These are phyloP conservation scores for Spiromastix sp. DNA, from an alignment of 2,329 filamentous ascomycete genomes.

Conservation along the genomic window DNA sequence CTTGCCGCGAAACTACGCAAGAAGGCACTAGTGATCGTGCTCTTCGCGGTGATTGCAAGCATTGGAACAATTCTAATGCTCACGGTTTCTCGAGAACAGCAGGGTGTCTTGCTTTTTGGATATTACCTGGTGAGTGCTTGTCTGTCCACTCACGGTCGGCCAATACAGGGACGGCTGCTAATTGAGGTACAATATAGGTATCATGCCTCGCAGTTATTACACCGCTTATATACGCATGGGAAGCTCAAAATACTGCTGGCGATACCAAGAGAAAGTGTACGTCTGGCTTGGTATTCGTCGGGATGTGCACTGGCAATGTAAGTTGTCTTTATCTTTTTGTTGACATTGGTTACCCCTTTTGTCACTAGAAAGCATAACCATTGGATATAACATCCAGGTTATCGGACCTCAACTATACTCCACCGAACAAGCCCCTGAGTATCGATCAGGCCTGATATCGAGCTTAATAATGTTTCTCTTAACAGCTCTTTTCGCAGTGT, in stretches of 20 bases:
- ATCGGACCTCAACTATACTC: conserved; percentile 27
- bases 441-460: conserved; percentile 23
- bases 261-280: conserved; percentile 29
- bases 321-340: not conserved
- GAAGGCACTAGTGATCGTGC: conserved; percentile 36
- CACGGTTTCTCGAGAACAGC: conserved; percentile 36
- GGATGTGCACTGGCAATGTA: conserved; percentile 28
- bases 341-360: not conserved
- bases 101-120: conserved; percentile 40
- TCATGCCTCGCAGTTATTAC: conserved; percentile 26
- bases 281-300: conserved; percentile 24
- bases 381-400: not conserved
- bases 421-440: conserved; percentile 23
- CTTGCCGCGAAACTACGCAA: conserved; percentile 32
- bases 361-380: not conserved
- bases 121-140: conserved; percentile 37
- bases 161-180: not conserved
- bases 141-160: not conserved
- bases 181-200: conserved; percentile 8
- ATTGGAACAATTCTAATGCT: conserved; percentile 40
- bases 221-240: conserved; percentile 26
- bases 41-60: conserved; percentile 27
- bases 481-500: conserved; percentile 19
- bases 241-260: conserved; percentile 27
- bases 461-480: conserved; percentile 25